Base-by-base conservation (phyloP, 179 eudicot genomes). In the Amaranthus tricolor region DNA sequence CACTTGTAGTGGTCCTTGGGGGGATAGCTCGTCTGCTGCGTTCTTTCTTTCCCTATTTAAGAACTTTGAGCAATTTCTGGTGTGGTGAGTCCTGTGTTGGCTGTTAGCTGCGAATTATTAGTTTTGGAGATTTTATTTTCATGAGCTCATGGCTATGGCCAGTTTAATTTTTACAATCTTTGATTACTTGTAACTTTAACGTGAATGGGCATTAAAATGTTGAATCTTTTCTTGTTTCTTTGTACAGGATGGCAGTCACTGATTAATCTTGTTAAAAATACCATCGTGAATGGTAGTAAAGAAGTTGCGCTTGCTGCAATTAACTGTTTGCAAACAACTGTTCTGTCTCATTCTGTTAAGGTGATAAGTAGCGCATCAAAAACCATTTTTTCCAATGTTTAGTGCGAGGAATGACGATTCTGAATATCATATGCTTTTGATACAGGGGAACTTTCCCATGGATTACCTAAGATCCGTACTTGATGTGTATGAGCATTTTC, bases 281-380 rank as follows among this genome's bases (percentile, higher is more conserved):
- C 96, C 82, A 89, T 96, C 75, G 71, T 83, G 58, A 84, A 81
- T 83, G 92, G 98, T 69, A 96, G 97, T 80, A 96, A 91, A 88
- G 99, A 96, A 85, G 98, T 96, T 82, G 91, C 96, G 24, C 85
- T 93, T 81, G 99, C 98, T 70, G 97, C 98, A 71, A 86, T 96
- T 77, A 91, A 86, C 77, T 96, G 99, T 80, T 85, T 96, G 67
- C 99, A 95, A 87, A 87, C 96, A 55, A 89, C 98, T 31, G 83
- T 91, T 68, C 78, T 91, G 55, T 88, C 99, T 79, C 99, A 93
- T 76, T 87, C 96, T 77, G 86, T 93, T 44, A 96, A 88, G 95
- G 99, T 96, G 79, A 77, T 68, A 17, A 67, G 65, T 74, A 11
- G 51, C 52, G 66, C 50, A 21, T 64, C 19, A 14, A 52, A 51